These are phyloP conservation scores for Ophiocordyceps camponoti-floridani DNA, from an alignment of 2,329 filamentous ascomycete species.

Conservation along the genomic window DNA sequence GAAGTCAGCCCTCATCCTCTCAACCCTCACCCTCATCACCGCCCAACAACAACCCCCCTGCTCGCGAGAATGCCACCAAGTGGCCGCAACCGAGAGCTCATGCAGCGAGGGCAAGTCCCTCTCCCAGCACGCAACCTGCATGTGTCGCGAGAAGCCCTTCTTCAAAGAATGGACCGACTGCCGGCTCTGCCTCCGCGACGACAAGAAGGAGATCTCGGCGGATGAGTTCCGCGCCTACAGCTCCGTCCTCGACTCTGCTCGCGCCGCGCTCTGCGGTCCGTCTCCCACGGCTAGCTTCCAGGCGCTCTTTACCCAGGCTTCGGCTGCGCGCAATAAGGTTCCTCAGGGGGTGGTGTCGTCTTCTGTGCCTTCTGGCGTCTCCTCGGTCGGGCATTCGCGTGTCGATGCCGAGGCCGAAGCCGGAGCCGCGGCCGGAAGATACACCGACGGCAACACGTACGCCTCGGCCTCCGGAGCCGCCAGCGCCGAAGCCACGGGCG, in stretches of 20 bases:
- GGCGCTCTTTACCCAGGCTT: slow-evolving; percentile 11
- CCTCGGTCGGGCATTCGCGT: neutral
- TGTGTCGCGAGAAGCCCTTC: slow-evolving; percentile 13
- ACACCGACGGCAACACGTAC: no score
- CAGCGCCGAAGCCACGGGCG: neutral
- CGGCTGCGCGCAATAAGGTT: neutral
- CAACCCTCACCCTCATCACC: slow-evolving; percentile 3
- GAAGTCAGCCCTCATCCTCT: slow-evolving; percentile 3
- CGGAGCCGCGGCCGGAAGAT: neutral
- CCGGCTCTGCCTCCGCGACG: slow-evolving; percentile 19
- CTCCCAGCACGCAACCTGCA: neutral
- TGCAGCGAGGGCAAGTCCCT: neutral
- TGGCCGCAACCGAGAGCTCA: neutral
- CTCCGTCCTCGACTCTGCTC: slow-evolving; percentile 10
- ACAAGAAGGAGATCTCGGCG: slow-evolving; percentile 11
- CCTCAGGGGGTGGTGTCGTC: no score
- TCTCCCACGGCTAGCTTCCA: slow-evolving; percentile 18
- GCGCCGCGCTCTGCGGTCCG: slow-evolving; percentile 16
- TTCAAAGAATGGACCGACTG: slow-evolving; percentile 24
- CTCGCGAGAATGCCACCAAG: slow-evolving; percentile 11
- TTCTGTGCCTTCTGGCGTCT: no score
- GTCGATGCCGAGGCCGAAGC: neutral
- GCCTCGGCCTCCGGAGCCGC: neutral
- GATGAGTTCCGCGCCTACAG: slow-evolving; percentile 15
- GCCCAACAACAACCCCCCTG: slow-evolving; percentile 1